Conservation (phyloP, 108 stramenopile genomes). For the Fragilariopsis cylindrus region DNA sequence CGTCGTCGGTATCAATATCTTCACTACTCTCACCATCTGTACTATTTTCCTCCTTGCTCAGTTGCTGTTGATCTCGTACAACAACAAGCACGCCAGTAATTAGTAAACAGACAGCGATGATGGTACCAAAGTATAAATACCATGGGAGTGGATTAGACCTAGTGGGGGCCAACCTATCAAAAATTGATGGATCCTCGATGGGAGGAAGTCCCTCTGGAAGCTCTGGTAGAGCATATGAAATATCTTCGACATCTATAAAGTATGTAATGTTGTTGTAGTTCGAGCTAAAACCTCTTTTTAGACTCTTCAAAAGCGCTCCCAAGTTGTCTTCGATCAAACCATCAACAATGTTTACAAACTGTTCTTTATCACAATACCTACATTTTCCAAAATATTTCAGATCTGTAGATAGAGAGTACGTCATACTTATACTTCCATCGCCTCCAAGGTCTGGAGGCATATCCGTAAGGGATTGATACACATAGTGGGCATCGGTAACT, state of each 20-base stretch:
- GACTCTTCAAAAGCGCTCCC: constrained; percentile 6
- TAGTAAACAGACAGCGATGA: constrained; percentile 3
- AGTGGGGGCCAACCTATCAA: constrained; percentile 14
- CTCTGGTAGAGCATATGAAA: constrained; percentile 19
- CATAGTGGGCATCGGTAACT: constrained; percentile 20
- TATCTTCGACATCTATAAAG: constrained; percentile 11
- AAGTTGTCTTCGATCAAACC: constrained; percentile 13
- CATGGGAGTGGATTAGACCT: constrained; percentile 21
- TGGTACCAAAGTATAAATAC: constrained; percentile 30
- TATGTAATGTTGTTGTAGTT: constrained; percentile 3
- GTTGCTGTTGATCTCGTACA: background rate
- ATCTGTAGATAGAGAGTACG: constrained; percentile 15
- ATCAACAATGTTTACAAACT: constrained; percentile 19
- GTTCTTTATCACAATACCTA: constrained; percentile 15
- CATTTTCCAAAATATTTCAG: constrained; percentile 29
- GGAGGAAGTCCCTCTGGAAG: constrained; percentile 18
- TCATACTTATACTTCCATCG: background rate
- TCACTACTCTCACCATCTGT: background rate
- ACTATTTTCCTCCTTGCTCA: constrained; percentile 12
- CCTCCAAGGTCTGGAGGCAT: too few species aligned
- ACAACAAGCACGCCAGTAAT: background rate
- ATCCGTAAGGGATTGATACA: constrained; percentile 23
- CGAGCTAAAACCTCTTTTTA: constrained; percentile 12
- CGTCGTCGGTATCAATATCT: background rate
- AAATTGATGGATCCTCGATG: constrained; percentile 18